Base-by-base conservation (phyloP, 768 basidiomycete species). In the Mycena kentingensis region DNA sequence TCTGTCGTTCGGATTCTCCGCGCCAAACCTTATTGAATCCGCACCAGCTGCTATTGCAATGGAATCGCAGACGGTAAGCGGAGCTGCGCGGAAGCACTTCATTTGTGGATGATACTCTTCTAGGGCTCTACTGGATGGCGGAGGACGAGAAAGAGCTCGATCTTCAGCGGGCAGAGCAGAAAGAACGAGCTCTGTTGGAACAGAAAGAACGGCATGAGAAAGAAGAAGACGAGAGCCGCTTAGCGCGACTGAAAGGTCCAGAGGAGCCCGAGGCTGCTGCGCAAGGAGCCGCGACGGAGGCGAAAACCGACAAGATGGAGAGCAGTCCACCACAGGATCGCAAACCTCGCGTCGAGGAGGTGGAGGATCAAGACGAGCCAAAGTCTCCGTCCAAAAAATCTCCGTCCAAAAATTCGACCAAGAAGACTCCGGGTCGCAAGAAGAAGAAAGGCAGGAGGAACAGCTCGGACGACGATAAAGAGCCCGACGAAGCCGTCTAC, bases 61-160 rank as follows among this genome's bases (percentile, higher is more conserved):
- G 54, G 59, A 6, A 55, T 60, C 22, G 54, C 54, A 21, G 18
- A 22, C 2, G 58, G 58, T 60, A 19, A 27, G 46, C 39, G 19
- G 21, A 3, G 24, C n/a, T 7, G 1, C 6, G 15, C 26, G 8
- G 34, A 19, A 11, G 10, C 21, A n/a, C 8, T 38, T 24, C n/a
- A 12, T 10, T 8, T 22, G 27, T 24, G 11, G 39, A 24, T 49
- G 45, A 21, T 24, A 15, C 7, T 32, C 27, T 26, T 5, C 4
- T 31, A 58, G 64, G 63, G 0, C 35, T 65, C 11, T 52, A 53
- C 21, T 19, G 15, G 7, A 53, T 64, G 45, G 63, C 65, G 3
- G 18, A 36, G 21, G 55, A 54, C 39, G 67, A 66, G 31, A 63
- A 62, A 35, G 49, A 55, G 42, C 16, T 55, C 16, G 65, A 64